Evolutionary conservation across 2,329 filamentous ascomycete species (phyloP), one percentile per base, ranked within the genome.

Genomic region (Fusarium cyanostomum): DNA sequence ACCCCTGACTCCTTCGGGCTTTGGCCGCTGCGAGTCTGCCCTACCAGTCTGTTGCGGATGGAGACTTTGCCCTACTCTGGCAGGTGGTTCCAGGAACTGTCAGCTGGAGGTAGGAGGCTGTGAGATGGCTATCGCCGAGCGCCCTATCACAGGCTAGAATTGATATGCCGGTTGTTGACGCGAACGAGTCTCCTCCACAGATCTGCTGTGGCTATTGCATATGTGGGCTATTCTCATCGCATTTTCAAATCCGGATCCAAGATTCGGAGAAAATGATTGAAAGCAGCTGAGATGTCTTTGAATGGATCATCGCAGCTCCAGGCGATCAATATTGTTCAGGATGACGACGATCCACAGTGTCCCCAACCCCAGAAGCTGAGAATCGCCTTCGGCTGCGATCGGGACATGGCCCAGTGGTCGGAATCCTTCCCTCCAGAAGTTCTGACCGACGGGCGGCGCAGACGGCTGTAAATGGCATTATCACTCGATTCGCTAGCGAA

Each of bases 21-120:
- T 48, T 59, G 54, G 54, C 42, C 56, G 57, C 60, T 34, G 28
- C 41, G 39, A 55, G 18, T 52, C 61, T 57, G 50, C 48, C 55
- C 56, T 67, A 57, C 59, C 33, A 56, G 44, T 48, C 43, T 43
- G 54, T 46, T 51, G 50, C 28, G 27, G 55, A 59, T 52, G 35
- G 50, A 52, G 58, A 57, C 39, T 31, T 51, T 60, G 26, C 27
- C 61, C 56, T 28, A 56, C 42, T 64, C 41, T 13, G 60, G 62
- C 33, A 55, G 53, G 62, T 46, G 46, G 31, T 28, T 57, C 31
- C 59, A 59, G 58, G 43, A 55, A 62, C 46, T 52, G 39, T 57
- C 67, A 70, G 65, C 65, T 66, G 52, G 49, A 70, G 55, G 34
- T 46, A 51, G 58, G 59, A 65, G 67, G 67, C 60, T 65, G 59